Evolutionary conservation across 768 basidiomycete genomes (phyloP).

Genomic region (Podaxis sp.): DNA sequence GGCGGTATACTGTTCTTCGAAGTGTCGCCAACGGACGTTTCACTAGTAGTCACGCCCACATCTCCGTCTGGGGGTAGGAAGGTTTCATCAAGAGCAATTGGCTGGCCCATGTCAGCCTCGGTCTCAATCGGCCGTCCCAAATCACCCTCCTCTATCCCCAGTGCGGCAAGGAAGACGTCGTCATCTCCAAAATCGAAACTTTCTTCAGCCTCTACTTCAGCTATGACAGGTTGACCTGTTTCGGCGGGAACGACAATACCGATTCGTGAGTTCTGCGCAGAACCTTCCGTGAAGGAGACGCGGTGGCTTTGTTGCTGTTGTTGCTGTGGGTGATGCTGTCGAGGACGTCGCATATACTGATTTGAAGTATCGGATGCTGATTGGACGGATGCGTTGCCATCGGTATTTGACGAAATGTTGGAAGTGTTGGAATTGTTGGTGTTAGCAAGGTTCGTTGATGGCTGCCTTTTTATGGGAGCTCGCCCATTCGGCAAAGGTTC

Average conservation of each 20-base stretch:
- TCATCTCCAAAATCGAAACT: conserved; percentile 59
- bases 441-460: conserved; percentile 25
- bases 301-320: conserved; percentile 10
- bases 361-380: not conserved
- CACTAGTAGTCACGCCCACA: not conserved
- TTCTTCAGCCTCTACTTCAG: conserved; percentile 17
- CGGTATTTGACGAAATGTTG: conserved; percentile 1
- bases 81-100: conserved; percentile 38
- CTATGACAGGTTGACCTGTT: not conserved
- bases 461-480: not conserved
- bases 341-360: not conserved
- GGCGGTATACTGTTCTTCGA: not conserved
- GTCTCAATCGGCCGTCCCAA: conserved; percentile 44
- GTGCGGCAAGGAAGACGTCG: conserved; percentile 58
- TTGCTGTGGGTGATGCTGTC: conserved; percentile 7
- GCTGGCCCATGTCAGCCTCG: conserved; percentile 28
- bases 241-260: not conserved
- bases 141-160: conserved; percentile 50
- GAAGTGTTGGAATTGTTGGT: conserved; percentile 26
- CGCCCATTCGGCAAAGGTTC: not conserved
- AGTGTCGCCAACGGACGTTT: conserved; percentile 1
- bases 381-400: conserved; percentile 12
- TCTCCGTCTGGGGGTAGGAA: conserved; percentile 1
- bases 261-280: not conserved
- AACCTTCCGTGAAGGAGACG: conserved; percentile 15